Base-by-base conservation (phyloP, 148 eudicot genomes). In the Rhododendron mucronatum region DNA sequence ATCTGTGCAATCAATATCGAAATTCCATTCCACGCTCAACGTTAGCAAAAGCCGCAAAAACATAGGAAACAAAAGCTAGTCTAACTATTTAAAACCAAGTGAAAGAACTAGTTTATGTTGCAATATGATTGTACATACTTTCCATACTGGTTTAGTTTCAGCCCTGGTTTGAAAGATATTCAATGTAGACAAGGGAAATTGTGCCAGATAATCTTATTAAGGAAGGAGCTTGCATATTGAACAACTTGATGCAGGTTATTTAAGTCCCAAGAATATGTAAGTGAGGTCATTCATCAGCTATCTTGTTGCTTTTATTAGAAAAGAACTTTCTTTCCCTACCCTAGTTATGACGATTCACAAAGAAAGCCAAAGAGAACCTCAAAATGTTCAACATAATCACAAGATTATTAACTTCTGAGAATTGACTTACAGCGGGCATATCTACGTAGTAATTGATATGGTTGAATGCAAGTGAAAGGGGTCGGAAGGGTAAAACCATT, bases 401-500 rank as follows among this genome's bases (percentile, higher is more conserved):
- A 45, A 30, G 61, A 30, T 23, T 4, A 30, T 9, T 18, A 59
- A 37, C 73, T 84, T 7, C 44, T 85, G 14, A 86, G 41, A 47
- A 59, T 35, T 69, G 73, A 90, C 95, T 93, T 84, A 94, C 96
- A 69, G 91, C 45, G 61, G 96, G 96, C 93, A 91, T 91, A 78
- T 94, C 91, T 55, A 94, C 93, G 44, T 88, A 90, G 86, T 93
- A 94, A 53, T 89, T 93, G 89, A 94, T 85, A 71, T 92, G 95
- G 86, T 84, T 86, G 82, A 94, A 94, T 85, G 92, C 89, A 53
- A 94, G 91, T 50, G 95, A 91, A 90, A 91, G 94, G 33, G 95
- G 96, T 53, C 67, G 90, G 87, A 93, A 94, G 30, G 95, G 94
- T 86, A 94, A 87, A 86, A 94, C 88, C 94, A 92, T 91, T 88